phyloP scores from a whole-genome alignment of 164 flowering plant species.

The Kalanchoe fedtschenkoi region DNA sequence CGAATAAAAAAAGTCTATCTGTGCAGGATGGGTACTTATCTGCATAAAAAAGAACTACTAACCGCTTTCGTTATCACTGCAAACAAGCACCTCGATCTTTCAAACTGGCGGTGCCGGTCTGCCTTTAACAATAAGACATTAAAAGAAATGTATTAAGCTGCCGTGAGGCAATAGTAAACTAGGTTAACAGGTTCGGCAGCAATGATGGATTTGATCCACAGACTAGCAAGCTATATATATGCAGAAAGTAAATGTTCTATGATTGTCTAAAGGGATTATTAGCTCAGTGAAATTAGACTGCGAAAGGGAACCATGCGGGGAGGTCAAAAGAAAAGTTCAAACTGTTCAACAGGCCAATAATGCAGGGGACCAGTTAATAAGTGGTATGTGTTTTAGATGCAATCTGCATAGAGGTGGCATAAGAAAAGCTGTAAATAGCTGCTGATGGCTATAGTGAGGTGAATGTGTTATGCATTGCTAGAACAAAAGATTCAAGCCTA shows the following conservation, averaged over 20 bases:
- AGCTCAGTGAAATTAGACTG: background rate
- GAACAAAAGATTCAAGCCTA: no score
- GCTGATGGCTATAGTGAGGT: background rate
- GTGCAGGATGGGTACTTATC: slow-evolving; percentile 69
- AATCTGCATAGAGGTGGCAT: background rate
- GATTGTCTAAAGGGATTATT: background rate
- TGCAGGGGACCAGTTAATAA: background rate
- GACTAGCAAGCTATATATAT: background rate
- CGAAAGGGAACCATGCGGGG: background rate
- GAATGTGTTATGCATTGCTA: background rate
- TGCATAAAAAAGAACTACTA: no score
- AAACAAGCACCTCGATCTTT: slow-evolving; percentile 67
- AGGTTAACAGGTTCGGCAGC: background rate
- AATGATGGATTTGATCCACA: background rate
- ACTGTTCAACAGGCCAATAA: background rate
- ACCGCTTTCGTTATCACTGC: slow-evolving; percentile 72
- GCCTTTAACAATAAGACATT: slow-evolving; percentile 31
- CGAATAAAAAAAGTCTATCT: slow-evolving; percentile 21
- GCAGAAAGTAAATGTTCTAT: background rate
- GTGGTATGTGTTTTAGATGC: background rate
- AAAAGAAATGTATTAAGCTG: background rate
- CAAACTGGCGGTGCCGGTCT: slow-evolving; percentile 78
- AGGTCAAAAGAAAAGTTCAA: background rate
- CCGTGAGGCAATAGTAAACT: background rate
- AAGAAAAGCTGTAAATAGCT: background rate